phyloP scores from a whole-genome alignment of 2,329 filamentous ascomycete species.

The Davidsoniella virescens region DNA sequence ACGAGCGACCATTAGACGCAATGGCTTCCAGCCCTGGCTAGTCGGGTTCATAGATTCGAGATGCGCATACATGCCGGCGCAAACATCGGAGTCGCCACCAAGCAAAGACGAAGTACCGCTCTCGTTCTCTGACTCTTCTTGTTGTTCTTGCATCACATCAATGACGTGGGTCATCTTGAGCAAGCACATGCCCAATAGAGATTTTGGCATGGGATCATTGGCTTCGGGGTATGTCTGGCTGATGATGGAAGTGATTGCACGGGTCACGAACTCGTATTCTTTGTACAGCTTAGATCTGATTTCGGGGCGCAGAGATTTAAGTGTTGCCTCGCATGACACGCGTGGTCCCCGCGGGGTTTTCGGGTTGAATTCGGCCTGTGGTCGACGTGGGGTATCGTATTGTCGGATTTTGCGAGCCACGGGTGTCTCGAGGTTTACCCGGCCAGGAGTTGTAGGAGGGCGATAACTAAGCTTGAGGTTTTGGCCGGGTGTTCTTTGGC shows the following conservation, averaged over 20 bases:
- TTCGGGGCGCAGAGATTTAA: background rate
- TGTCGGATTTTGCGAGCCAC: slow-evolving; percentile 18
- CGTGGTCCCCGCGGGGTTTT: slow-evolving; percentile 2
- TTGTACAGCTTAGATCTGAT: slow-evolving; percentile 4
- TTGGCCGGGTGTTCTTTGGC: background rate
- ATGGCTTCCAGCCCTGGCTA: slow-evolving; percentile 20
- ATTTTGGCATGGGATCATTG: slow-evolving; percentile 15
- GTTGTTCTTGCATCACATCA: background rate
- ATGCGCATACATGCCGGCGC: slow-evolving; percentile 21
- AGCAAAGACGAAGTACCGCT: slow-evolving; percentile 15
- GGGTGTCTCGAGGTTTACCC: slow-evolving; percentile 19
- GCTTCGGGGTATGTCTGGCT: background rate
- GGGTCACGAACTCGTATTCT: slow-evolving; percentile 10
- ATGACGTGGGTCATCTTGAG: slow-evolving; percentile 15
- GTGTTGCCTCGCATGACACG: background rate
- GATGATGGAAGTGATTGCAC: slow-evolving; percentile 3
- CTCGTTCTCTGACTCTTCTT: slow-evolving; percentile 17
- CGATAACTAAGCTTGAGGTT: slow-evolving; percentile 1
- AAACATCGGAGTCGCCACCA: background rate
- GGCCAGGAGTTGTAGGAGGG: slow-evolving; percentile 10
- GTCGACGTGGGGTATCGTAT: slow-evolving; percentile 6
- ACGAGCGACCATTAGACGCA: slow-evolving; percentile 20
- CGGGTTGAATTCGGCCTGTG: background rate
- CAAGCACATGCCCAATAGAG: slow-evolving; percentile 23
- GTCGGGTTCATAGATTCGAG: slow-evolving; percentile 20